Base-by-base conservation (phyloP, 2,329 filamentous ascomycete genomes). In the Aspergillus pseudoterreus region DNA sequence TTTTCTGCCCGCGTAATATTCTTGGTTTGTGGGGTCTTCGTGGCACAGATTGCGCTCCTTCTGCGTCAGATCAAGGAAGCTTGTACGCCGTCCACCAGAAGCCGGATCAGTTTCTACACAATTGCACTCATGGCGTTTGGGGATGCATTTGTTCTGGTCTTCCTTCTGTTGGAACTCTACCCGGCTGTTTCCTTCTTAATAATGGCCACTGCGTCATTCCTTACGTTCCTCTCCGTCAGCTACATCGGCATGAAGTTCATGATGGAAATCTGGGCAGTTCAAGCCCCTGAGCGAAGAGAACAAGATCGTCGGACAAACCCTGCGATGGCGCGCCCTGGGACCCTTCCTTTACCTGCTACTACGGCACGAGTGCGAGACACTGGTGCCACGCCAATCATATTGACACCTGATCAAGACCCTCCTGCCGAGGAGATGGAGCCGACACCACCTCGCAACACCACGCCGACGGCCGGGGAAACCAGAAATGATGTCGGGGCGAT, bases 201-300 rank as follows among this genome's bases (percentile, higher is more conserved):
- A 14, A 65, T 85, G 49, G 76, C 82, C 14, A 76, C 76, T 2
- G 76, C 78, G 22, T 79, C 79, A 2, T 86, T 85, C 61, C 65
- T 86, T 15, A 76, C 81, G 1, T 79, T 85, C 55, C 75, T 84
- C 45, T 81, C 80, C 14, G 80, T 84, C 21, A 79, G 80, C 51
- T 82, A 82, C 63, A 81, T 85, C 50, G 82, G 82, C 30, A 83
- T 86, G 72, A 79, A 82, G 47, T 86, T 86, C 57, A 72, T 86
- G 61, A 81, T 84, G 72, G 82, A 85, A 48, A 82, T 86, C n/a
- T 86, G 82, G 83, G 76, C 78, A 17, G 80, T 84, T 2, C 83
- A 86, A 62, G 79, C 68, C 11, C 71, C 71, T 12, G 71, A 74
- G 55, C 62, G 71, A 53, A 66, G 69, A 42, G 69, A 72, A 39